Conservation (phyloP, 345 rosid species). For the Ceriops tagal region DNA sequence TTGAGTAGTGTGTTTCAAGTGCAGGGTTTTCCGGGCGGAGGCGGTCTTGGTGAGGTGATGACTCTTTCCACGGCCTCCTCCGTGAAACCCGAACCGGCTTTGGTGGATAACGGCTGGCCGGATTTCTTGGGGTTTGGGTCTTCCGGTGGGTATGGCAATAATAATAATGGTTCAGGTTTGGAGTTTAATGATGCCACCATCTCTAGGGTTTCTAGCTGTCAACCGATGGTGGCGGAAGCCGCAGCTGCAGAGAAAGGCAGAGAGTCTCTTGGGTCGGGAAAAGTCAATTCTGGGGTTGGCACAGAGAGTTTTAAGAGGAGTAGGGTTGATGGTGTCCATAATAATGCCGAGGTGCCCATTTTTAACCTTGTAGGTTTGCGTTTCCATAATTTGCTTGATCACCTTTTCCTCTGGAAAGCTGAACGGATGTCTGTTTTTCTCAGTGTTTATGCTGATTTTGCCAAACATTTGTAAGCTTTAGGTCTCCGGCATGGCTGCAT, state of each 20-base stretch:
- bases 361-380: background rate
- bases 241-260: conserved; percentile 16
- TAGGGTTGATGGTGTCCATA: conserved; percentile 41
- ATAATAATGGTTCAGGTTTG: conserved; percentile 25
- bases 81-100: conserved; percentile 46
- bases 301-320: conserved; percentile 64
- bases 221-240: conserved; percentile 30
- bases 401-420: background rate
- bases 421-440: too few species aligned
- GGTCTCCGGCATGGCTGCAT: too few species aligned
- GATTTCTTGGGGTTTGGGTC: conserved; percentile 18
- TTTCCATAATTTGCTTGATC: background rate
- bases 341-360: conserved; percentile 28
- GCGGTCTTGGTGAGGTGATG: conserved; percentile 27
- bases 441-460: too few species aligned
- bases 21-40: conserved; percentile 23
- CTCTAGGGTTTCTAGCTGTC: conserved; percentile 48
- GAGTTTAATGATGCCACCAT: conserved; percentile 28
- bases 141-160: conserved; percentile 25
- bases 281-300: conserved; percentile 24
- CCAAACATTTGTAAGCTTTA: too few species aligned
- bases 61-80: conserved; percentile 17
- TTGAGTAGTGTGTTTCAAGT: conserved; percentile 28
- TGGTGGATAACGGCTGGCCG: conserved; percentile 35
- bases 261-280: conserved; percentile 30